Evolutionary conservation across 345 rosid genomes (phyloP), one percentile per base, ranked within the genome.

Genomic region (Populus davidiana): DNA sequence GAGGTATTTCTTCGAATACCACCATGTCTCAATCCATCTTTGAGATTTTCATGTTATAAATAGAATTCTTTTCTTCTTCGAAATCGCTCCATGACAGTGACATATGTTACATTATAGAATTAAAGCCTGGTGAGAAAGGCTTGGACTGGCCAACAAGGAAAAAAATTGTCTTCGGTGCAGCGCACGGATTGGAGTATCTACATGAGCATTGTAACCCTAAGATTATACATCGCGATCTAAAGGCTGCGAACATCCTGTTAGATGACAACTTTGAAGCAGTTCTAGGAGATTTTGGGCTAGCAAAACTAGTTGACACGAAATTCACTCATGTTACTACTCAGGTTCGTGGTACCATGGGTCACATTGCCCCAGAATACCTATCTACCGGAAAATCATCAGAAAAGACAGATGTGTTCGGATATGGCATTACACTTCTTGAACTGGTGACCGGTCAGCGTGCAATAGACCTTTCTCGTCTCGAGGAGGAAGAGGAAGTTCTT

Each of bases 381-480:
- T 89, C 96, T 69, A 92, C 94, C 0, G 98, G 98, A 35, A 90
- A 92, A 80, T 86, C 97, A 65, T 90, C 97, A 23, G 97, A 92
- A 76, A 94, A 92, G 74, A 90, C 94, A 0, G 97, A 94, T 83
- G 97, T 94, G 21, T 92, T 94, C 47, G 97, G 98, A 21, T 94
- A 90, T 47, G 97, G 97, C 43, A 86, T 93, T 78, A 90, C 92
- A 8, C 94, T 94, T 84, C 93, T 92, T 59, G 98, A 94, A 80
- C 93, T 94, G 17, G 90, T 94, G 54, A 91, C 96, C 3, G 97
- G 98, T 74, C 94, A 94, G 80, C 97, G 97, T 1, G 97, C 97
- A 27, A 88, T 93, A 7, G 97, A 94, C 70, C 91, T 90, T 41
- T 83, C 91, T 49, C 94, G 97, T 56, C 88, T 94, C 12, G 98